Base-by-base conservation (phyloP, 805 yeast genomes). In the Candida silvicultrix region DNA sequence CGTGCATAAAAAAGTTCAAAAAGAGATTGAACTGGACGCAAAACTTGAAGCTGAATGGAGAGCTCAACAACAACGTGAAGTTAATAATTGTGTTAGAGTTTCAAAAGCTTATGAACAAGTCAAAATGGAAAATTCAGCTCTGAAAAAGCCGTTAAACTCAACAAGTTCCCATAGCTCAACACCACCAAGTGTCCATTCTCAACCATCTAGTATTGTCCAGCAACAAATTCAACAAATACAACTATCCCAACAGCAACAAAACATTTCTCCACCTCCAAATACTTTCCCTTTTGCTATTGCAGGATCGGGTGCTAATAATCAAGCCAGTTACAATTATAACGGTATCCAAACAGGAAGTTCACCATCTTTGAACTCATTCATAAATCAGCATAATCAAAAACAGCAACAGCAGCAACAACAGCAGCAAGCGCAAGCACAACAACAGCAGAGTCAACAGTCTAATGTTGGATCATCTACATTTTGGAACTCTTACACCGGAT, bases 31-130 rank as follows among this genome's bases (percentile, higher is more conserved):
- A 15, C 48, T 53, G 8, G 75, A 70, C 49, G 56, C 65, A 19
- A 58, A 54, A 36, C 48, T 64, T 8, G 73, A 69, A 44, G 62
- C 69, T 4, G 63, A 61, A 44, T 70, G 72, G 73, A 62, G 69
- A 51, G 65, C 68, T 2, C 55, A 61, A 31, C 73, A 67, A 45
- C 69, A 67, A 47, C 58, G 60, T 32, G 73, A 69, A 46, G 65
- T 59, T 28, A 50, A 54, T 12, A 57, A 62, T 34, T 59, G 66
- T 44, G 53, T 59, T 19, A 47, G 56, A 16, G 51, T 62, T 31
- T 52, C 59, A 21, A 56, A 54, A 16, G 53, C 58, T 28, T 46
- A 38, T 41, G 52, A 54, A 16, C 18, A 32, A 5, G 20, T 53
- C 15, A 47, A 47, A 19, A 23, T 25, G 11, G 61, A 56, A 22